phyloP scores from a whole-genome alignment of 768 basidiomycete genomes.

The Serendipita indica region DNA sequence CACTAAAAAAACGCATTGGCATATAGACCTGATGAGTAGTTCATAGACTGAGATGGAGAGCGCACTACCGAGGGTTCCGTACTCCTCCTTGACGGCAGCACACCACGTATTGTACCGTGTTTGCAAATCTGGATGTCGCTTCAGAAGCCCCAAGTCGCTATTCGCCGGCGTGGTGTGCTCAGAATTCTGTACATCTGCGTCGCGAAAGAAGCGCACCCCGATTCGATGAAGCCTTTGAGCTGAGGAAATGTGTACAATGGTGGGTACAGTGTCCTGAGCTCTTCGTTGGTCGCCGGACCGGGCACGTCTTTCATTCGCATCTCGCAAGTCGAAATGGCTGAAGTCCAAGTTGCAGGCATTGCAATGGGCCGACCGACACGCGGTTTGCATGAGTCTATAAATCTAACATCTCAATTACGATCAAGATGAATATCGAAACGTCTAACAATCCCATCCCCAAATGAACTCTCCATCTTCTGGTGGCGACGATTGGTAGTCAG shows the following conservation, averaged over 20 bases:
- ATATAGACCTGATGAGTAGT: constrained; percentile 15
- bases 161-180: neutral
- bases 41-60: neutral
- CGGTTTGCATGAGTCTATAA: no score
- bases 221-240: constrained; percentile 62
- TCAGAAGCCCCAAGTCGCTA: constrained; percentile 69
- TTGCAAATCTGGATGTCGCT: constrained; percentile 58
- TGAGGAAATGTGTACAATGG: constrained; percentile 62
- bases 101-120: constrained; percentile 48
- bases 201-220: constrained; percentile 34
- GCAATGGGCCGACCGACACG: no score
- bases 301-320: neutral
- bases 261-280: constrained; percentile 54
- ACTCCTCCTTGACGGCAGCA: constrained; percentile 35
- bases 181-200: neutral
- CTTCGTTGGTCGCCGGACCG: constrained; percentile 57
- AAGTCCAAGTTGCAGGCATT: neutral
- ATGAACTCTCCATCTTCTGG: constrained; percentile 31
- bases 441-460: constrained; percentile 69
- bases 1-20: constrained; percentile 27
- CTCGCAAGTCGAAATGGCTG: neutral
- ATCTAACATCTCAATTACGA: no score
- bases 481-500: neutral
- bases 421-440: no score
- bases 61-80: constrained; percentile 50